Conservation (phyloP, 495 filamentous ascomycete genomes). For the Lindgomyces ingoldianus region DNA sequence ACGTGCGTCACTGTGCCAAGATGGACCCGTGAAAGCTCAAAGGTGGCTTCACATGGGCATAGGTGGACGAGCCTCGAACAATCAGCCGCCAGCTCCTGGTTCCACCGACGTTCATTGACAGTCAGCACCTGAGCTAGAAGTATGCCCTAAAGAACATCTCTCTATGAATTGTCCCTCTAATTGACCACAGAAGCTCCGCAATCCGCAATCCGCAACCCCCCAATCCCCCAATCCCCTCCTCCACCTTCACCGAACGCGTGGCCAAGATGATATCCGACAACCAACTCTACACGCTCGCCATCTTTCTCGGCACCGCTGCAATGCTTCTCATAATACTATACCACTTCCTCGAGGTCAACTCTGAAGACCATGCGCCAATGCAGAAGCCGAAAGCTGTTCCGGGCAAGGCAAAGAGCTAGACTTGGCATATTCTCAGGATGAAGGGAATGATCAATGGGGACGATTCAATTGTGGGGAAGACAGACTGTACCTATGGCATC, state of each 20-base stretch:
- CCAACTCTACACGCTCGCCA: slow-evolving; percentile 64
- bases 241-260: slow-evolving; percentile 17
- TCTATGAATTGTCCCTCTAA: too few species aligned
- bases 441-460: too few species aligned
- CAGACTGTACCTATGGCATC: too few species aligned
- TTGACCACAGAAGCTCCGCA: not conserved
- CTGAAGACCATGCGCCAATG: slow-evolving; percentile 55
- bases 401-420: slow-evolving; percentile 34
- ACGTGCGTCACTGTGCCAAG: slow-evolving; percentile 10
- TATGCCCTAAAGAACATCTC: too few species aligned
- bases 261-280: slow-evolving; percentile 50
- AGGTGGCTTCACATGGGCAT: slow-evolving; percentile 29
- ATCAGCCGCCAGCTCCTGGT: not conserved
- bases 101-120: too few species aligned
- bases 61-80: not conserved
- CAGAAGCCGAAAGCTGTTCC: slow-evolving; percentile 36
- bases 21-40: slow-evolving; percentile 19
- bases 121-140: too few species aligned
- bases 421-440: too few species aligned
- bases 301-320: slow-evolving; percentile 86
- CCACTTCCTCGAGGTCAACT: slow-evolving; percentile 96
- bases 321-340: slow-evolving; percentile 95
- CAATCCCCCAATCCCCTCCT: too few species aligned
- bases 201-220: not conserved
- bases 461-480: too few species aligned